phyloP scores from a whole-genome alignment of 1,284 basidiomycete genomes.

The Limonomyces culmigenus region DNA sequence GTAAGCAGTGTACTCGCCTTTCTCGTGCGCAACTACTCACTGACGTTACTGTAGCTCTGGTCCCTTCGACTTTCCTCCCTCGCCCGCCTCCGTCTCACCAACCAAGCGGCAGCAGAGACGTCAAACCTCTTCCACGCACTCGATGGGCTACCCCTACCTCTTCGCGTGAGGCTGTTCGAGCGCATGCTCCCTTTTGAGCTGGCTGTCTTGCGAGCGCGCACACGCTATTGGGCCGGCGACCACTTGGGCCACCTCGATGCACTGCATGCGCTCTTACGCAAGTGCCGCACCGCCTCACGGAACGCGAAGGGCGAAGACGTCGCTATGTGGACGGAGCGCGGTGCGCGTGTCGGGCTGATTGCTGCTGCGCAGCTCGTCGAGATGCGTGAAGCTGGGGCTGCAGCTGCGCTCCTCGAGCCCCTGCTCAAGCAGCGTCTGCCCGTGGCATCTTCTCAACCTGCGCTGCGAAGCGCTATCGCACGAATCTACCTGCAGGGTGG shows the following conservation, averaged over 20 bases:
- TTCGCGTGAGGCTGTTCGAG: conserved; percentile 10
- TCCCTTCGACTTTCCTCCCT: conserved; percentile 62
- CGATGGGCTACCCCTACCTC: conserved; percentile 31
- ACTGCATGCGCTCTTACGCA: conserved; percentile 60
- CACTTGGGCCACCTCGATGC: conserved; percentile 60
- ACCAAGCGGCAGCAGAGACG: conserved; percentile 65
- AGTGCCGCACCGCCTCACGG: conserved; percentile 50
- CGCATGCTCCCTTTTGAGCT: conserved; percentile 63
- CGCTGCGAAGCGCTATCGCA: conserved; percentile 46
- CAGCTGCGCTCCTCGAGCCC: conserved; percentile 42
- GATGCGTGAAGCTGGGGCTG: conserved; percentile 61
- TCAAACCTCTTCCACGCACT: conserved; percentile 65
- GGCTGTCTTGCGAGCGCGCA: conserved; percentile 56
- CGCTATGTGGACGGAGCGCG: conserved; percentile 68
- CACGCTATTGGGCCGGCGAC: conserved; percentile 60
- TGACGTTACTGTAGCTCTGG: conserved; percentile 39
- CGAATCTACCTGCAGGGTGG: conserved; percentile 63
- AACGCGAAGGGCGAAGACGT: conserved; percentile 10
- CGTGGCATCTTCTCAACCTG: conserved; percentile 21
- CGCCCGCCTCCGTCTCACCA: conserved; percentile 63
- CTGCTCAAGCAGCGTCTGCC: conserved; percentile 26
- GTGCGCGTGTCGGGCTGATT: conserved; percentile 48
- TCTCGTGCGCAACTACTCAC: background rate
- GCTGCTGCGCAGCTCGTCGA: conserved; percentile 61
- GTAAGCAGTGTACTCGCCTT: conserved; percentile 22